Evolutionary conservation across 2,329 filamentous ascomycete genomes (phyloP), one percentile per base, ranked within the genome.

Genomic region (Capronia americana): DNA sequence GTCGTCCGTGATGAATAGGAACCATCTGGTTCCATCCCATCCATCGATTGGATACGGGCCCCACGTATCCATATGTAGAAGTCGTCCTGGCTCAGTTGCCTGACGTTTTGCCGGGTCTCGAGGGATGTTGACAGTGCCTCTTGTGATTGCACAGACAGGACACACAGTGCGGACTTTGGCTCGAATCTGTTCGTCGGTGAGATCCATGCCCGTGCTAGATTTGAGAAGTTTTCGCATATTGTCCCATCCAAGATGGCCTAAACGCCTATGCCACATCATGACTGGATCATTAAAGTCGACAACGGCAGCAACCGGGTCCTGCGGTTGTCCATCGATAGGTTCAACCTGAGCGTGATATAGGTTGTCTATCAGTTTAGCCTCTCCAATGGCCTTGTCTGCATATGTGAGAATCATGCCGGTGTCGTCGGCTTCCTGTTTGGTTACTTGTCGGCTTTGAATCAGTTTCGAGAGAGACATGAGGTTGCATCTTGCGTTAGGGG

Each of bases 1-100:
- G 30, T 66, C 64, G 41, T 66, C 64, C 17, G 58, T 66, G 8
- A 66, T 34, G 46, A 62, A 62, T 2, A 66, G 30, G 41, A 62
- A 46, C 3, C 4, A 20, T 14, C 12, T 46, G n/a, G 41, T 46
- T 4, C 41, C 41, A 11, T 46, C 41, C 12, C 12, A 46, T 46
- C 41, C 41, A 4, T 46, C 41, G 41, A 46, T 20, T 4, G 41
- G 12, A 20, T 46, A 46, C n/a, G 41, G 41, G 4, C 41, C 41
- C 41, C 41, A 46, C 4, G 41, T 46, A 11, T 46, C 41, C 12
- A 11, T 11, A 20, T 46, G 41, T 20, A 46, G 4, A 3, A 46
- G 12, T 5, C n/a, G 4, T 4, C 41, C 41, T 3, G n/a, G 12
- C n/a, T 20, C n/a, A 4, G 4, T 4, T 4, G 12, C n/a, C 4